A percentile compares a stretch with the other conserved stretches of the same genome.
Conservation (phyloP, 305 asterid genomes). For the Ilex paraguariensis region DNA sequence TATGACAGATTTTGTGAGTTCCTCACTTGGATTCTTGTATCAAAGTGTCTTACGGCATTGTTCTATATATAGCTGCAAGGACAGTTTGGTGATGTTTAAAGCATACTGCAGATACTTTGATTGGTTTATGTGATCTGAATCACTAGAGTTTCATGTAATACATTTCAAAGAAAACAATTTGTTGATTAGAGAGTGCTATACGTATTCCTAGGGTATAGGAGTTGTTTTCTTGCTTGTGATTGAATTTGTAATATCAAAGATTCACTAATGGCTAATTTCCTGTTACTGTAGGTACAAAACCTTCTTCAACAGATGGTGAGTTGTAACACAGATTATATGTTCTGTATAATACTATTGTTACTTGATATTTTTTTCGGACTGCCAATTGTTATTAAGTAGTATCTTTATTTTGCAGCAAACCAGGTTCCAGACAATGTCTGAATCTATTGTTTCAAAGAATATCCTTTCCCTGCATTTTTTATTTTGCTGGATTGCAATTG, state of each 20-base stretch:
- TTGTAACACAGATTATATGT: background rate
- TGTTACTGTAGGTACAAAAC: constrained; percentile 64
- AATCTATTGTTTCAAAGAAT: constrained; percentile 62
- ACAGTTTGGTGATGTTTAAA: background rate
- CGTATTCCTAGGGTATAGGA: no score
- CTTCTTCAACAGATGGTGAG: constrained; percentile 96
- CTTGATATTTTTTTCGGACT: background rate
- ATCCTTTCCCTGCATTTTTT: constrained; percentile 43
- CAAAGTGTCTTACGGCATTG: background rate
- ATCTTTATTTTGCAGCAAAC: constrained; percentile 48
- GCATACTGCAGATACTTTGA: background rate
- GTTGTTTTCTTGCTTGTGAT: background rate
- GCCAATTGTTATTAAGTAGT: background rate
- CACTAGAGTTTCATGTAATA: background rate
- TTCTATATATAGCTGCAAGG: background rate
- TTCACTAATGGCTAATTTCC: background rate
- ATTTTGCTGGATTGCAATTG: background rate
- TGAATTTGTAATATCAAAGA: background rate
- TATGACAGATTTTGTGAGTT: constrained; percentile 58
- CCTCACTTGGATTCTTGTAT: background rate
- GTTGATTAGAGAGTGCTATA: background rate
- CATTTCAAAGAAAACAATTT: background rate
- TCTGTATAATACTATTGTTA: constrained; percentile 8
- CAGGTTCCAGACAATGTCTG: constrained; percentile 72
- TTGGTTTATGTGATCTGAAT: background rate